These are phyloP conservation scores for Cyberlindnera subsufficiens DNA, from an alignment of 805 yeast species.

Conservation along the genomic window DNA sequence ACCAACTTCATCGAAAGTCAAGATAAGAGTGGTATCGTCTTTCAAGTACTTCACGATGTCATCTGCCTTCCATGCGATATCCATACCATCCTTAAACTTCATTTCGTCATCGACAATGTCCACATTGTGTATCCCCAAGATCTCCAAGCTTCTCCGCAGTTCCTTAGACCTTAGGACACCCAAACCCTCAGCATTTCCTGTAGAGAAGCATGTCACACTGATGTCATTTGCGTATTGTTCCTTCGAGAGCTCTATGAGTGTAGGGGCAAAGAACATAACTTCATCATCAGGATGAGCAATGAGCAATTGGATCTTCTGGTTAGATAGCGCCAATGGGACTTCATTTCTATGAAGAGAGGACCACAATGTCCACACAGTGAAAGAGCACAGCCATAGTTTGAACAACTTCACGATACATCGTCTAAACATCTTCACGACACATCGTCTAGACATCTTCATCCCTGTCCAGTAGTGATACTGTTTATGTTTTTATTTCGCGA, in stretches of 20 bases:
- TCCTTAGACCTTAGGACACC: constrained; percentile 64
- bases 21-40: constrained; percentile 32
- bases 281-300: constrained; percentile 99
- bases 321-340: not conserved
- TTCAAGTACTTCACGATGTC: constrained; percentile 36
- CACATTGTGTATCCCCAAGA: constrained; percentile 42
- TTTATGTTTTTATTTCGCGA: no score
- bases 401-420: no score
- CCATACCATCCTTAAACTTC: constrained; percentile 65
- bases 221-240: constrained; percentile 44
- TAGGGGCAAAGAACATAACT: constrained; percentile 93
- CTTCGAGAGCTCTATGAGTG: constrained; percentile 48
- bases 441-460: no score
- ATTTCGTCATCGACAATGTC: constrained; percentile 41
- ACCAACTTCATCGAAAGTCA: constrained; percentile 81
- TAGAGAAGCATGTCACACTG: constrained; percentile 63
- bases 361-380: not conserved
- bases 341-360: not conserved
- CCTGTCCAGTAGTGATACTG: no score
- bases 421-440: no score
- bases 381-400: not conserved
- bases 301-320: constrained; percentile 38
- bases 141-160: constrained; percentile 44
- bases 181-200: constrained; percentile 71
- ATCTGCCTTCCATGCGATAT: constrained; percentile 50